These are phyloP conservation scores for Fragaria iinumae DNA, from an alignment of 306 rosid genomes.

Conservation along the genomic window DNA sequence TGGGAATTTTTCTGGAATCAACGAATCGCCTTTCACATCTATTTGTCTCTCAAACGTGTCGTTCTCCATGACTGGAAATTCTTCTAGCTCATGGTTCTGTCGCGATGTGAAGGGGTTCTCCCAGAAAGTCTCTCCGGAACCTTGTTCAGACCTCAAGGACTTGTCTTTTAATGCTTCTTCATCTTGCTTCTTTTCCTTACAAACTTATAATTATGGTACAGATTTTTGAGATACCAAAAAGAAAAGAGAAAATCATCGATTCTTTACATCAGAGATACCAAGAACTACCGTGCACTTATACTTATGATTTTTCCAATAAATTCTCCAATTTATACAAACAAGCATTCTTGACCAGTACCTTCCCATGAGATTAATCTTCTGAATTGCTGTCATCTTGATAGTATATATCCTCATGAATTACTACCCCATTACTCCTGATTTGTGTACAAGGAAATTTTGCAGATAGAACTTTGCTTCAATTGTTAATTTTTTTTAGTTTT, in stretches of 20 bases:
- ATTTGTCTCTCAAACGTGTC: slow-evolving; percentile 53
- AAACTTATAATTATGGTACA: slow-evolving; percentile 25
- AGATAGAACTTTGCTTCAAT: slow-evolving; percentile 7
- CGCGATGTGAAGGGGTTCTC: slow-evolving; percentile 44
- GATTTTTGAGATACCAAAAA: slow-evolving; percentile 30
- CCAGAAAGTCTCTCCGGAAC: slow-evolving; percentile 38
- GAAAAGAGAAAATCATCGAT: slow-evolving; percentile 24
- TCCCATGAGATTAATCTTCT: not conserved
- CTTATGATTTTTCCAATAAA: slow-evolving; percentile 42
- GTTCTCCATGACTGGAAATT: slow-evolving; percentile 29
- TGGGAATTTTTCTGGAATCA: slow-evolving; percentile 55
- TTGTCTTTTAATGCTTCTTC: slow-evolving; percentile 28
- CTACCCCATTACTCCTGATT: slow-evolving; percentile 4
- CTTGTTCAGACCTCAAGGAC: slow-evolving; percentile 44
- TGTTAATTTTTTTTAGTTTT: not conserved
- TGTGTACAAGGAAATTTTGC: slow-evolving; percentile 24
- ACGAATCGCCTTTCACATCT: slow-evolving; percentile 37
- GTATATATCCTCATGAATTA: slow-evolving; percentile 1
- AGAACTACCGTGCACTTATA: slow-evolving; percentile 34
- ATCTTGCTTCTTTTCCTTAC: slow-evolving; percentile 26
- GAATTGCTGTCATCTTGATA: not conserved
- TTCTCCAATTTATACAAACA: not conserved
- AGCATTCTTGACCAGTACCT: not conserved
- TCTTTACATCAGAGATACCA: slow-evolving; percentile 47
- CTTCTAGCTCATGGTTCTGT: slow-evolving; percentile 53